phyloP scores from a whole-genome alignment of 2,329 filamentous ascomycete species.

The Shiraia bambusicola region DNA sequence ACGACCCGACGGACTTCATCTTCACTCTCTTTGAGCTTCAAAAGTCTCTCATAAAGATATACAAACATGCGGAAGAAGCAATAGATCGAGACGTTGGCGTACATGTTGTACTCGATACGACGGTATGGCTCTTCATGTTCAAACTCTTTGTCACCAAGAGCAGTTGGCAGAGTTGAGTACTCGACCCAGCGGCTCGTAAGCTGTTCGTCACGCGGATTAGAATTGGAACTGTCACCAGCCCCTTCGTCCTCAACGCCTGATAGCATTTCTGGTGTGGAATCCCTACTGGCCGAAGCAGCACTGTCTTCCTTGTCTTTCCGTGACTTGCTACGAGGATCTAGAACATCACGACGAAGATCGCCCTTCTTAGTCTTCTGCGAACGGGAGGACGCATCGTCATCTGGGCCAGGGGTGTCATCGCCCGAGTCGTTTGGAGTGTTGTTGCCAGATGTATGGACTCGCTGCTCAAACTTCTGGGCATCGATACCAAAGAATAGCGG shows the following conservation, averaged over 20 bases:
- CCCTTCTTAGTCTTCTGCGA: conserved; percentile 65
- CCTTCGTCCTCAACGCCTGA: conserved; percentile 78
- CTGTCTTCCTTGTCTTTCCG: conserved; percentile 78
- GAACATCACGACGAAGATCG: conserved; percentile 77
- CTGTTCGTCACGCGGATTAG: conserved; percentile 60
- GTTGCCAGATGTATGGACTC: conserved; percentile 54
- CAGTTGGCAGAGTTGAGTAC: conserved; percentile 58
- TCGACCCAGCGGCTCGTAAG: conserved; percentile 65
- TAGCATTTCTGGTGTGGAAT: conserved; percentile 82
- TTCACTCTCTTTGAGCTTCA: conserved; percentile 79
- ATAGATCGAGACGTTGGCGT: conserved; percentile 86
- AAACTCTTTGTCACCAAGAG: conserved; percentile 64
- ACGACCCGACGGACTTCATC: conserved; percentile 73
- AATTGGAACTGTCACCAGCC: conserved; percentile 59
- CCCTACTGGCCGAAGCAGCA: conserved; percentile 76
- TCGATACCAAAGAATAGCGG: conserved; percentile 54
- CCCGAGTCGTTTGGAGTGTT: conserved; percentile 43
- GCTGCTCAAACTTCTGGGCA: conserved; percentile 62
- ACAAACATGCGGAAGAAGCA: conserved; percentile 95
- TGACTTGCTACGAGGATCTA: conserved; percentile 75
- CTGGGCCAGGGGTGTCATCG: conserved; percentile 68
- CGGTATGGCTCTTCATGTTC: conserved; percentile 76
- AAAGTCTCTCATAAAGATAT: conserved; percentile 81
- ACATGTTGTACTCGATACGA: conserved; percentile 83
- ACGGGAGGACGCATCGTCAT: conserved; percentile 70